Evolutionary conservation across 2,329 filamentous ascomycete genomes (phyloP).

Genomic region (Epicoccum nigrum): DNA sequence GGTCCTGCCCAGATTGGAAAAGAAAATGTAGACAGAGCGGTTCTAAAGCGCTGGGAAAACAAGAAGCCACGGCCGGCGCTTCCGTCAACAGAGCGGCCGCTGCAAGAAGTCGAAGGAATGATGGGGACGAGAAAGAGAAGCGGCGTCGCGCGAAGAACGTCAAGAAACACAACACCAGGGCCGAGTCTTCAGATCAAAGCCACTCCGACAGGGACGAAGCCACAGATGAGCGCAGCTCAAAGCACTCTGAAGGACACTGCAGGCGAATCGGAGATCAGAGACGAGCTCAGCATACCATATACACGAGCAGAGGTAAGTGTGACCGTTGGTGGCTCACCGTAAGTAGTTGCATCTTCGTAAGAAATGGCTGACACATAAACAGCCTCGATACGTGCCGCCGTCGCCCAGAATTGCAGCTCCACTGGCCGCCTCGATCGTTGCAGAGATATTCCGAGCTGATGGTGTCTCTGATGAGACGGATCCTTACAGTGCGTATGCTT

Average conservation of each 20-base stretch:
- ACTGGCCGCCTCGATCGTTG: background rate
- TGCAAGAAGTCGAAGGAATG: background rate
- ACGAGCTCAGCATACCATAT: background rate
- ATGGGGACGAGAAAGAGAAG: background rate
- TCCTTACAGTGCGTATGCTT: constrained; percentile 20
- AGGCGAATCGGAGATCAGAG: background rate
- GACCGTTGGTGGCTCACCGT: no score
- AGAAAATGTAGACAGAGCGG: constrained; percentile 18
- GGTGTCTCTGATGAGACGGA: constrained; percentile 11
- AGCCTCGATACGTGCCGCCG: constrained; percentile 14
- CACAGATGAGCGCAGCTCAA: background rate
- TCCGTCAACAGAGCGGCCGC: background rate
- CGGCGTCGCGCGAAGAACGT: background rate
- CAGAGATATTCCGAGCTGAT: constrained; percentile 7
- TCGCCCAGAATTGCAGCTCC: background rate
- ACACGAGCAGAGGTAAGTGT: constrained; percentile 4
- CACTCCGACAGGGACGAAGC: background rate
- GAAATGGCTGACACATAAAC: background rate
- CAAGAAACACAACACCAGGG: background rate
- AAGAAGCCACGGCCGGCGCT: constrained; percentile 5
- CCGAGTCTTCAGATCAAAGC: background rate
- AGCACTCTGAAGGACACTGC: background rate
- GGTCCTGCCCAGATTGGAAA: constrained; percentile 11
- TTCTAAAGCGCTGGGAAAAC: constrained; percentile 17
- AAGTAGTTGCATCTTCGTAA: no score